Percentiles rank a stretch among this genome's conserved stretches.
phyloP scores from a whole-genome alignment of 371 early-diverging fungal species.

The Dentiscutata heterogama region DNA sequence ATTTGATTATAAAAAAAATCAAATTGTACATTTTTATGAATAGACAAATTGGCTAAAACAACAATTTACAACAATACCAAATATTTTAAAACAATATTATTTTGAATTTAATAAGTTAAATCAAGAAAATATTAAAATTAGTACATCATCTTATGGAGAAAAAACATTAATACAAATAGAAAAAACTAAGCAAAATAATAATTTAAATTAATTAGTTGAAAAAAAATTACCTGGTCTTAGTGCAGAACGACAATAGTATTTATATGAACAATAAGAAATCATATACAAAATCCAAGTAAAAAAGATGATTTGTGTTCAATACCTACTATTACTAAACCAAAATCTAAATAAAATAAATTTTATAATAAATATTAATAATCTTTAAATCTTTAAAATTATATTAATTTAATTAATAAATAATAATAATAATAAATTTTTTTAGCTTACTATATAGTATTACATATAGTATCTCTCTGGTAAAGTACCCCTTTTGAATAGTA shows the following conservation, averaged over 20 bases:
- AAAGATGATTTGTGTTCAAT: background rate
- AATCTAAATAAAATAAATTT: too few species aligned
- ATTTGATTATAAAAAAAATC: background rate
- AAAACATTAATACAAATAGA: background rate
- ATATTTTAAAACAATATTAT: conserved; percentile 1
- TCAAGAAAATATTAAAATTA: background rate
- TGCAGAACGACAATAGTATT: conserved; percentile 9
- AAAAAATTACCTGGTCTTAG: background rate
- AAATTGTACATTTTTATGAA: background rate
- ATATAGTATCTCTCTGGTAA: too few species aligned
- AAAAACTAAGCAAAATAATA: conserved; percentile 7
- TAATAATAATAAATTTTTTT: too few species aligned
- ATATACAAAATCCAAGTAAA: background rate
- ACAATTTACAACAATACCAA: background rate
- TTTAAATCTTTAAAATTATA: too few species aligned
- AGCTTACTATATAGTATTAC: too few species aligned
- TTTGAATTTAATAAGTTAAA: background rate
- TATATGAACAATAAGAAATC: conserved; percentile 11
- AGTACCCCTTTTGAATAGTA: too few species aligned
- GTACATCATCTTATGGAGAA: background rate
- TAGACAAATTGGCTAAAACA: background rate
- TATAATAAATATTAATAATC: too few species aligned
- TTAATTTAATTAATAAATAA: too few species aligned
- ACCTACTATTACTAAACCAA: too few species aligned
- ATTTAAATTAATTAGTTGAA: conserved; percentile 1